Percentiles rank a stretch among this genome's conserved stretches.
Conservation (phyloP, 257 asterid genomes). For the Eustoma russellianum region DNA sequence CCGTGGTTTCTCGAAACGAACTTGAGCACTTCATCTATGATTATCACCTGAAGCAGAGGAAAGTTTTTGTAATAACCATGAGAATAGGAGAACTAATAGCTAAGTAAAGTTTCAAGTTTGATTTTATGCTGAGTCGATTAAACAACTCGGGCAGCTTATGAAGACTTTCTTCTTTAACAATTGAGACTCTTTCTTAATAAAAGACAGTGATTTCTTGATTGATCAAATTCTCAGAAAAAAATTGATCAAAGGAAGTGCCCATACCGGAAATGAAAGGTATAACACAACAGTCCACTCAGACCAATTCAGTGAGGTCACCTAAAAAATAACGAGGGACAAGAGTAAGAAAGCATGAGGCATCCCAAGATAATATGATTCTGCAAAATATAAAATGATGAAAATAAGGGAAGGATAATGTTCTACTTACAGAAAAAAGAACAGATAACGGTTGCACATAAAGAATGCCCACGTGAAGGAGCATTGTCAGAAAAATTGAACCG, state of each 20-base stretch:
- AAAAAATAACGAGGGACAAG: conserved; percentile 9
- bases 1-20: conserved; percentile 63
- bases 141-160: too few relatives aligned
- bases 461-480: conserved; percentile 81
- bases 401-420: conserved; percentile 10
- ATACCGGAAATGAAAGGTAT: conserved; percentile 94
- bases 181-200: too few relatives aligned
- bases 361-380: background rate
- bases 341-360: conserved; percentile 1
- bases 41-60: conserved; percentile 56
- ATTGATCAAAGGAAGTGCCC: too few relatives aligned
- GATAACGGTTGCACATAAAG: conserved; percentile 84
- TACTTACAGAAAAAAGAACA: conserved; percentile 82
- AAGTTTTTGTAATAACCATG: conserved; percentile 2
- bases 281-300: conserved; percentile 81
- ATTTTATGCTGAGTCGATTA: too few relatives aligned
- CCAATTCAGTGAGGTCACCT: conserved; percentile 92
- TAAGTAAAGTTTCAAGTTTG: too few relatives aligned
- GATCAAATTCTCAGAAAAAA: too few relatives aligned
- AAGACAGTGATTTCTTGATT: too few relatives aligned
- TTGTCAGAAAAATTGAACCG: conserved; percentile 78
- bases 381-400: background rate
- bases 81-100: too few relatives aligned
- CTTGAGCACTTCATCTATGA: conserved; percentile 91
- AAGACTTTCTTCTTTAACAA: too few relatives aligned